Percentiles rank a stretch among this genome's conserved stretches.
Conservation (phyloP, 441 rosid species). For the Eruca vesicaria region DNA sequence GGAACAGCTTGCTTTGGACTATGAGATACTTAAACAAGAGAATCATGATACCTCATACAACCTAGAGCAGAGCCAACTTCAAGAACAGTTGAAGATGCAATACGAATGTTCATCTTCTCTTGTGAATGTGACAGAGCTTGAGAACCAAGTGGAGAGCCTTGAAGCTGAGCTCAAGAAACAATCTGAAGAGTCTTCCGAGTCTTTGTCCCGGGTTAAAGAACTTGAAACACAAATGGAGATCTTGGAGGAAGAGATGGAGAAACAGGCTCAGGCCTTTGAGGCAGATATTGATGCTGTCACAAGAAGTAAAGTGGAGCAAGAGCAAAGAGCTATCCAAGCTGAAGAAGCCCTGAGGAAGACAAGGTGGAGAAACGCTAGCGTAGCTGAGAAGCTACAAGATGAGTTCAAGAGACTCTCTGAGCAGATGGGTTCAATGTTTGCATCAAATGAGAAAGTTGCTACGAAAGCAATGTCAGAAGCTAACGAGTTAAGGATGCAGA, state of each 20-base stretch:
- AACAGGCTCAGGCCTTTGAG: slow-evolving; percentile 51
- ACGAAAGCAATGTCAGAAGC: slow-evolving; percentile 70
- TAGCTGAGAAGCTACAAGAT: slow-evolving; percentile 76
- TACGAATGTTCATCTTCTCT: slow-evolving; percentile 61
- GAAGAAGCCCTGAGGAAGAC: slow-evolving; percentile 72
- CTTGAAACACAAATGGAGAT: slow-evolving; percentile 50
- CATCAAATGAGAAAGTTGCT: slow-evolving; percentile 74
- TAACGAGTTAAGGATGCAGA: slow-evolving; percentile 53
- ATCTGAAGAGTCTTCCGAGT: slow-evolving; percentile 45
- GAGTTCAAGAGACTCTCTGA: slow-evolving; percentile 69
- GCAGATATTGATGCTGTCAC: slow-evolving; percentile 62
- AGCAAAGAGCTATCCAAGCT: slow-evolving; percentile 76
- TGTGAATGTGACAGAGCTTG: slow-evolving; percentile 43
- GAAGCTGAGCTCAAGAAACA: slow-evolving; percentile 55
- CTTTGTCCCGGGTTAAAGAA: slow-evolving; percentile 49
- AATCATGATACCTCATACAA: slow-evolving; percentile 65
- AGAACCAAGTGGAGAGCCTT: slow-evolving; percentile 44
- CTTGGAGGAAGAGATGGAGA: slow-evolving; percentile 75
- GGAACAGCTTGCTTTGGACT: slow-evolving; percentile 93
- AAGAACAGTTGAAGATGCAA: slow-evolving; percentile 74
- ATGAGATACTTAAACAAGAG: slow-evolving; percentile 87
- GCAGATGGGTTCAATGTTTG: slow-evolving; percentile 70
- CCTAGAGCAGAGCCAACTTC: slow-evolving; percentile 77
- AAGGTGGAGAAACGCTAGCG: slow-evolving; percentile 61
- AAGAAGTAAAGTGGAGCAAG: slow-evolving; percentile 68